phyloP scores from a whole-genome alignment of 164 flowering plant species.

The Cinnamomum chago region DNA sequence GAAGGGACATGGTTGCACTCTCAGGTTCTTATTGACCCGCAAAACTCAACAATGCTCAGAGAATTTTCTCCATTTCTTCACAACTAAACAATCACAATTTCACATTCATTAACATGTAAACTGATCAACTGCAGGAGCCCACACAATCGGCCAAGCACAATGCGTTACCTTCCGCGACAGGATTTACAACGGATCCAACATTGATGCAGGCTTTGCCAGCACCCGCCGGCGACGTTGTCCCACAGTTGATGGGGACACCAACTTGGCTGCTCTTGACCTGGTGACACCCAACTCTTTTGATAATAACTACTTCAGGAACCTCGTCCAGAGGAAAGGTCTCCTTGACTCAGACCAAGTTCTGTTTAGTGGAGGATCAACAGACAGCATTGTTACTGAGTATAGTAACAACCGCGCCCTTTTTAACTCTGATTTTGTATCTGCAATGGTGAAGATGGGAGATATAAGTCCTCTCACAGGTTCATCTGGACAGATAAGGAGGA shows the following conservation, averaged over 20 bases:
- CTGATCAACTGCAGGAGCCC: conserved; percentile 24
- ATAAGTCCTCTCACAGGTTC: conserved; percentile 35
- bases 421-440: conserved; percentile 11
- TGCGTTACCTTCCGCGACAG: conserved; percentile 27
- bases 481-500: conserved; percentile 34
- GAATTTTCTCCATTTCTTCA: background rate
- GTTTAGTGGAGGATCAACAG: conserved; percentile 16
- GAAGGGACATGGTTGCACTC: conserved; percentile 9
- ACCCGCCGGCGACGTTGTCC: conserved; percentile 36
- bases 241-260: conserved; percentile 13
- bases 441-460: conserved; percentile 22
- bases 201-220: conserved; percentile 41
- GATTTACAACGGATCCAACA: conserved; percentile 34
- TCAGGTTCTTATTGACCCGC: conserved; percentile 4
- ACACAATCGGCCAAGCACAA: conserved; percentile 38
- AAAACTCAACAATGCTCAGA: background rate
- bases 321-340: conserved; percentile 17
- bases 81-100: background rate
- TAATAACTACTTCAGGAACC: conserved; percentile 45
- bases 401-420: conserved; percentile 3
- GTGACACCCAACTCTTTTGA: conserved; percentile 44
- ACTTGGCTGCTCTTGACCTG: conserved; percentile 44
- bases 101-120: background rate
- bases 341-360: conserved; percentile 13
- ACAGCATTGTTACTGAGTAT: conserved; percentile 6